Evolutionary conservation across 2,329 filamentous ascomycete species (phyloP).

Genomic region (Huntiella savannae): DNA sequence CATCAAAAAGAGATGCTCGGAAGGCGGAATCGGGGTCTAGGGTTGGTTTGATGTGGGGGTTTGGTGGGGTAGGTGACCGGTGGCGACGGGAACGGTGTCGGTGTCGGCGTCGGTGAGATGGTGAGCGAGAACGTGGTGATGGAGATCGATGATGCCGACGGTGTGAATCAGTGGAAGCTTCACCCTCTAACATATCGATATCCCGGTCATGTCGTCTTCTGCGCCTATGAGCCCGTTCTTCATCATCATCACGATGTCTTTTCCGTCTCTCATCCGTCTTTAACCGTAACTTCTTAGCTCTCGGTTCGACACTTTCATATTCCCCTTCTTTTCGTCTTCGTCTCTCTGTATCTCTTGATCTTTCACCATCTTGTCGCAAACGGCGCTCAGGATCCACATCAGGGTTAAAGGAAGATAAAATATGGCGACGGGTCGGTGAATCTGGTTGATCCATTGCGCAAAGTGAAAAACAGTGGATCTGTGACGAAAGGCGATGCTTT

Average conservation of each 20-base stretch:
- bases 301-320: not conserved
- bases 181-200: not conserved
- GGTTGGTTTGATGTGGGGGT: constrained; percentile 26
- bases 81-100: constrained; percentile 17
- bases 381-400: constrained; percentile 12
- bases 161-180: too few species aligned
- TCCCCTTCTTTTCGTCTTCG: not conserved
- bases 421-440: constrained; percentile 26
- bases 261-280: constrained; percentile 12
- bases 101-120: constrained; percentile 14
- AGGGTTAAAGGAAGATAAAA: constrained; percentile 30
- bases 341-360: not conserved
- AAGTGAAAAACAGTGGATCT: too few species aligned
- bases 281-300: constrained; percentile 2
- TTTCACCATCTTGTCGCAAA: not conserved
- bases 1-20: constrained; percentile 86
- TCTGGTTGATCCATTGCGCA: constrained; percentile 6
- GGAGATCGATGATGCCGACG: not conserved
- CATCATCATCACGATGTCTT: constrained; percentile 15
- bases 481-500: too few species aligned
- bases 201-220: not conserved
- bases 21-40: constrained; percentile 61
- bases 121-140: constrained; percentile 3
- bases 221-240: not conserved
- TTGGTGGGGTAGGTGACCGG: constrained; percentile 27